Evolutionary conservation across 2,329 filamentous ascomycete species (phyloP).

Genomic region (Lasiodiplodia citricola): DNA sequence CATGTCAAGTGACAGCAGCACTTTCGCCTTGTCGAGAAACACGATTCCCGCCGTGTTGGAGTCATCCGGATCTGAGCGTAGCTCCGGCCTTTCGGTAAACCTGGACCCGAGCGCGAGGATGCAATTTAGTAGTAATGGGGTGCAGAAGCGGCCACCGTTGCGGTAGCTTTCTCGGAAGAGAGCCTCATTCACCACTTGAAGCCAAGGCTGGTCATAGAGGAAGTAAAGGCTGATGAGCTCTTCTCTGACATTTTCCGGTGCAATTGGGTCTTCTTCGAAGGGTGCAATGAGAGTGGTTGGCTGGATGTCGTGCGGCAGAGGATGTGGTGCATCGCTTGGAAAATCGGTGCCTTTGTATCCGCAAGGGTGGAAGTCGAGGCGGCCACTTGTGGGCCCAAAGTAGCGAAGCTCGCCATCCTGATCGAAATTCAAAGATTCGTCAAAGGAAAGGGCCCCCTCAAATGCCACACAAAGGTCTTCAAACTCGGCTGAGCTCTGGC

Average conservation of each 20-base stretch:
- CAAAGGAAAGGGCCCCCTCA: slow-evolving; percentile 41
- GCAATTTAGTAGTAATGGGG: slow-evolving; percentile 40
- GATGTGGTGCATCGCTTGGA: neutral
- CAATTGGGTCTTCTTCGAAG: slow-evolving; percentile 7
- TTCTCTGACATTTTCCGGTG: slow-evolving; percentile 33
- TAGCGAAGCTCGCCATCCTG: slow-evolving; percentile 43
- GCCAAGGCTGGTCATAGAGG: slow-evolving; percentile 46
- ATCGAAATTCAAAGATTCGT: slow-evolving; percentile 46
- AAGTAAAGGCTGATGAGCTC: slow-evolving; percentile 45
- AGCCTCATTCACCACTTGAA: slow-evolving; percentile 43
- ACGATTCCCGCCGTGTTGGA: slow-evolving; percentile 42
- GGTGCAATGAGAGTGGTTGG: neutral
- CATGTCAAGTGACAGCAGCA: slow-evolving; percentile 23
- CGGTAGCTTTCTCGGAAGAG: slow-evolving; percentile 41
- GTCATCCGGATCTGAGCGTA: slow-evolving; percentile 38
- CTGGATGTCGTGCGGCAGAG: neutral
- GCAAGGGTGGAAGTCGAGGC: slow-evolving; percentile 38
- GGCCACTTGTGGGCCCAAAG: slow-evolving; percentile 46
- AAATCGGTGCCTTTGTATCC: neutral
- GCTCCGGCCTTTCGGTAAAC: slow-evolving; percentile 41
- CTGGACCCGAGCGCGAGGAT: slow-evolving; percentile 44
- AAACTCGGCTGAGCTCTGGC: slow-evolving; percentile 26
- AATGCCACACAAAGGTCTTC: slow-evolving; percentile 34
- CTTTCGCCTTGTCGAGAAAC: slow-evolving; percentile 38
- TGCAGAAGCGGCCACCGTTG: slow-evolving; percentile 38